Evolutionary conservation across 176 grass and related monocot species (phyloP).

Genomic region (Rhynchospora pubera): DNA sequence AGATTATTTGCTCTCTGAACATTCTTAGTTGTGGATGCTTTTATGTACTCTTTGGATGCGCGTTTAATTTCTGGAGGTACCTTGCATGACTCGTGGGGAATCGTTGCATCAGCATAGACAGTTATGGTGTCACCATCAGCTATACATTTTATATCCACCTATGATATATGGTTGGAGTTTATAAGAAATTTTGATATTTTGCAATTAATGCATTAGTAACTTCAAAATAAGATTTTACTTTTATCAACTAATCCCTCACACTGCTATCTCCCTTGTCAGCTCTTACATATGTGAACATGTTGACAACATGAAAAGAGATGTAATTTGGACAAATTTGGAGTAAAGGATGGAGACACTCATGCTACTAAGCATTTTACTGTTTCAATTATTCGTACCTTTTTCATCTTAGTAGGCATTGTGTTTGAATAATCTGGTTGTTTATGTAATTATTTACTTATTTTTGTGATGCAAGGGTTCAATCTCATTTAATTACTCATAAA

Average conservation of each 20-base stretch:
- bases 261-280: neutral
- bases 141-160: constrained; percentile 64
- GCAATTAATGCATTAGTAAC: neutral
- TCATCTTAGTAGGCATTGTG: neutral
- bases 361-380: too few relatives aligned
- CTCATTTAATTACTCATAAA: neutral
- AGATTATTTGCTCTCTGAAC: constrained; percentile 38
- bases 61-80: constrained; percentile 38
- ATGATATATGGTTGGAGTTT: constrained; percentile 8
- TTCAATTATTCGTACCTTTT: too few relatives aligned
- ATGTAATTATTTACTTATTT: neutral
- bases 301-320: neutral
- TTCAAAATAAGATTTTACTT: neutral
- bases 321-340: neutral
- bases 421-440: neutral
- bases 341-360: neutral
- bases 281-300: neutral
- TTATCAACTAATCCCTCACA: neutral
- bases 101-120: constrained; percentile 41
- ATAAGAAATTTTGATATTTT: neutral
- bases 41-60: neutral
- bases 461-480: neutral
- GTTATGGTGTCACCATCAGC: constrained; percentile 71
- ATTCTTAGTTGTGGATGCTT: constrained; percentile 28
- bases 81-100: constrained; percentile 30